Evolutionary conservation across 345 rosid species (phyloP).

Genomic region (Lumnitzera racemosa): DNA sequence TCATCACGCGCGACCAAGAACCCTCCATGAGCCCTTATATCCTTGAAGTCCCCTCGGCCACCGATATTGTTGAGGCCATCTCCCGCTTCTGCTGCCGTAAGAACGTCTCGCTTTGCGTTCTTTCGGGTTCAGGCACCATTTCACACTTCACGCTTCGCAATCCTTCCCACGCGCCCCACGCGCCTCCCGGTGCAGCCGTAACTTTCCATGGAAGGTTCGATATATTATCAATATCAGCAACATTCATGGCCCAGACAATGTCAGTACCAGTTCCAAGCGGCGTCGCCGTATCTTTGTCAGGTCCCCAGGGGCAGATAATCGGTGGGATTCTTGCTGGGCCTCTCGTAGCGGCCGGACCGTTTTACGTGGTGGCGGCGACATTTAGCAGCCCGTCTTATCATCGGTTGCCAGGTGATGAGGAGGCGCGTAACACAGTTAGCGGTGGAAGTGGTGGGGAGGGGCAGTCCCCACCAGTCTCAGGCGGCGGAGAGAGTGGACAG

Average conservation of each 20-base stretch:
- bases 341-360: constrained; percentile 13
- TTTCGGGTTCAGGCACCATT: constrained; percentile 72
- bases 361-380: constrained; percentile 18
- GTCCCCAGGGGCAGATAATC: constrained; percentile 18
- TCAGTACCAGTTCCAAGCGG: constrained; percentile 36
- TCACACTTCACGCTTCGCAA: constrained; percentile 81
- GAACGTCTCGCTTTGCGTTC: constrained; percentile 54
- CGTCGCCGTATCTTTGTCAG: constrained; percentile 14
- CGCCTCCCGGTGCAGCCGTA: constrained; percentile 62
- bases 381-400: constrained; percentile 10
- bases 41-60: constrained; percentile 69
- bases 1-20: constrained; percentile 25
- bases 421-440: constrained; percentile 27
- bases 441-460: constrained; percentile 38
- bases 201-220: constrained; percentile 90
- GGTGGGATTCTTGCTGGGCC: constrained; percentile 18
- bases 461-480: constrained; percentile 42
- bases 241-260: constrained; percentile 49
- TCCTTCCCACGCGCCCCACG: constrained; percentile 15
- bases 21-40: constrained; percentile 81
- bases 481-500: constrained; percentile 37
- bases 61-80: constrained; percentile 63
- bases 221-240: constrained; percentile 82
- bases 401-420: constrained; percentile 19
- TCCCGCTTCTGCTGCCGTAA: constrained; percentile 65